A percentile compares a stretch with the other conserved stretches of the same genome.
phyloP scores from a whole-genome alignment of 305 asterid genomes.

The Salvia sclarea region DNA sequence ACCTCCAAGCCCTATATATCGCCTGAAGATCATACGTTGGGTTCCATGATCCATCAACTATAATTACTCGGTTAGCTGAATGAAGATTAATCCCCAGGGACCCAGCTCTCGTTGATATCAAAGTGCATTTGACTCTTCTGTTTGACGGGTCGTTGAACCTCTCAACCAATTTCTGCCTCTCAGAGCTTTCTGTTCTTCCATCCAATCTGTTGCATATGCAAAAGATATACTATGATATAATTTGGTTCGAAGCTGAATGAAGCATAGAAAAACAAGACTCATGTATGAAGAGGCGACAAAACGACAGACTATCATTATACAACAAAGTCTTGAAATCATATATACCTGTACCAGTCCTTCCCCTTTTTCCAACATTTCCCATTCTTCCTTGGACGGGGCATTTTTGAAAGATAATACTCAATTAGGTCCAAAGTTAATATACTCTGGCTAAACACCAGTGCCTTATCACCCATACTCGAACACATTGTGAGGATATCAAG shows the following conservation, averaged over 20 bases:
- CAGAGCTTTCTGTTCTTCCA: constrained; percentile 86
- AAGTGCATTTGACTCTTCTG: constrained; percentile 79
- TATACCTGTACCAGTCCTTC: constrained; percentile 89
- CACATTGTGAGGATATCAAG: constrained; percentile 87
- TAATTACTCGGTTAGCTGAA: constrained; percentile 96
- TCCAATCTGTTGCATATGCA: constrained; percentile 67
- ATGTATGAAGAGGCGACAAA: not conserved
- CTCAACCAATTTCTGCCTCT: constrained; percentile 91
- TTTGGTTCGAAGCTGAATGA: too few species aligned
- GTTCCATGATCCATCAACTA: constrained; percentile 99
- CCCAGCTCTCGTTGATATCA: constrained; percentile 98
- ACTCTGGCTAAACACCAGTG: constrained; percentile 94
- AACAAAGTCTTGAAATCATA: too few species aligned
- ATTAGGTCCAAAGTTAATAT: constrained; percentile 82
- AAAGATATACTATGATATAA: constrained; percentile 19
- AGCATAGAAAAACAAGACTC: not conserved
- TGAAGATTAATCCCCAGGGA: constrained; percentile 95
- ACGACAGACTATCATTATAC: too few species aligned
- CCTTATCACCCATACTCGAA: constrained; percentile 85
- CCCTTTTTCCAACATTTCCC: constrained; percentile 88
- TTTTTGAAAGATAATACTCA: constrained; percentile 79
- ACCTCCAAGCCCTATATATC: constrained; percentile 97
- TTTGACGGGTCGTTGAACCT: constrained; percentile 85
- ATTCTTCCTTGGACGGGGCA: constrained; percentile 71
- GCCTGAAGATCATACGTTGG: constrained; percentile 99